Percentiles rank a stretch among this genome's conserved stretches.
Evolutionary conservation across 257 asterid species (phyloP).

Genomic region (Leptodermis oblonga): DNA sequence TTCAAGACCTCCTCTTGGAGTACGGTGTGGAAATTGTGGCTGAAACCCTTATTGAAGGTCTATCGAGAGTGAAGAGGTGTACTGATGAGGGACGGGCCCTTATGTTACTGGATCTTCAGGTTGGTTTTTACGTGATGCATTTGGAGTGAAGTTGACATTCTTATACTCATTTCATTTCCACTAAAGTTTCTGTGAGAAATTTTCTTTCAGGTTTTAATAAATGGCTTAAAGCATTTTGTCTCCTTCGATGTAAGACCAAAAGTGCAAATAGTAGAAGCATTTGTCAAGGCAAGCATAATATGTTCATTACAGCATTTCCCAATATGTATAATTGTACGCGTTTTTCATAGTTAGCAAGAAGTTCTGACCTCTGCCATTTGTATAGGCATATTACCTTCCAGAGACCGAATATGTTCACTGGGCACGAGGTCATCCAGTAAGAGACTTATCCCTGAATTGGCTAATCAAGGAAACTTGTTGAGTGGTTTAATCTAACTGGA

Average conservation of each 20-base stretch:
- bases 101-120: slow-evolving; percentile 99
- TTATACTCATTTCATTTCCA: not conserved
- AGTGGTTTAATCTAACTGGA: not conserved
- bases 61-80: slow-evolving; percentile 89
- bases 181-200: not conserved
- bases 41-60: slow-evolving; percentile 85
- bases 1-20: slow-evolving; percentile 82
- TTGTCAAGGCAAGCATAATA: slow-evolving; percentile 62
- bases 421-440: slow-evolving; percentile 96
- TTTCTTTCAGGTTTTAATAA: slow-evolving; percentile 71
- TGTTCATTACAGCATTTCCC: not conserved
- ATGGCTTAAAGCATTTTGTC: slow-evolving; percentile 91
- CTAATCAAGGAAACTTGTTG: not conserved
- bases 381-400: slow-evolving; percentile 97
- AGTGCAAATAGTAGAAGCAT: slow-evolving; percentile 79
- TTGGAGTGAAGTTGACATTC: not conserved
- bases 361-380: not conserved
- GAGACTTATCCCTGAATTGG: not conserved
- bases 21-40: slow-evolving; percentile 91
- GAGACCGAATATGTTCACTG: slow-evolving; percentile 96
- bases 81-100: slow-evolving; percentile 99
- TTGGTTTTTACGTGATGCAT: slow-evolving; percentile 18
- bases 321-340: not conserved
- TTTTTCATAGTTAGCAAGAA: not conserved
- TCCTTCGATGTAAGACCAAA: slow-evolving; percentile 77